Conservation (phyloP, 768 basidiomycete genomes). For the Wakefieldia striispora region DNA sequence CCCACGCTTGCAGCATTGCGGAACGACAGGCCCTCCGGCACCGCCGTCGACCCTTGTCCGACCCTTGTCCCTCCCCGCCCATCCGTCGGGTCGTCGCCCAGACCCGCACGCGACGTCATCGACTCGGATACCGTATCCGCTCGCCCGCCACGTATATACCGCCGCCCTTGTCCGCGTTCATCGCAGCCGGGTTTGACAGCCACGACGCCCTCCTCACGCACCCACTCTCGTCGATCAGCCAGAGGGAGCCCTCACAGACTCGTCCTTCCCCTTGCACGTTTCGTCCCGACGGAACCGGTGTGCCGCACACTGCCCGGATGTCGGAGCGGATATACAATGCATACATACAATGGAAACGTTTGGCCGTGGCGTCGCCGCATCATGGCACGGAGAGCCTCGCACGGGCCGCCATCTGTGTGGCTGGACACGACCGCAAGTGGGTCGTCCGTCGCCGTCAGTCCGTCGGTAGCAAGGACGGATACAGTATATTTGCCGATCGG, state of each 20-base stretch:
- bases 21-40: too few species aligned
- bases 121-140: too few species aligned
- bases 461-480: conserved; percentile 14
- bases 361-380: too few species aligned
- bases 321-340: too few species aligned
- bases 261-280: conserved; percentile 4
- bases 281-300: conserved; percentile 2
- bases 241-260: conserved; percentile 7
- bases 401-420: conserved; percentile 4
- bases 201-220: conserved; percentile 2
- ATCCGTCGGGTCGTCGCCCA: too few species aligned
- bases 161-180: conserved; percentile 10
- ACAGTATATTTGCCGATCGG: background rate
- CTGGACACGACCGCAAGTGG: background rate
- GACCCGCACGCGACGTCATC: too few species aligned
- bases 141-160: conserved; percentile 1
- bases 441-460: conserved; percentile 1
- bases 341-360: too few species aligned
- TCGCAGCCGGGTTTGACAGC: conserved; percentile 10
- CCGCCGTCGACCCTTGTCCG: too few species aligned
- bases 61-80: too few species aligned
- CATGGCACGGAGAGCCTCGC: conserved; percentile 6
- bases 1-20: too few species aligned
- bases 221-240: background rate
- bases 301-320: too few species aligned